Conservation (phyloP, 2,329 filamentous ascomycete genomes). For the Sphaceloma murrayae region DNA sequence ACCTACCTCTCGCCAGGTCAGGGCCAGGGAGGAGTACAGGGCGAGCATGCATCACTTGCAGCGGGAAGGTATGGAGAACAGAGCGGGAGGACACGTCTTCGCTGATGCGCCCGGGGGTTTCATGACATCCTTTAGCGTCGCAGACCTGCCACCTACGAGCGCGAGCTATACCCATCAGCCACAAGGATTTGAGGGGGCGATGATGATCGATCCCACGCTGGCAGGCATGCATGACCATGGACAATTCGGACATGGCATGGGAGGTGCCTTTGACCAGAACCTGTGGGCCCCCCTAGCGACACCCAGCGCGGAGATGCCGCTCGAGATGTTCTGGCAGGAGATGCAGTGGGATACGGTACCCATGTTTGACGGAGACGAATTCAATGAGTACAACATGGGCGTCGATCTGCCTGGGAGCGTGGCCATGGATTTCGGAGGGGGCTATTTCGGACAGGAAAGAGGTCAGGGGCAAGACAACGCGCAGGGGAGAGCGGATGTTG, state of each 20-base stretch:
- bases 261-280: slow-evolving; percentile 3
- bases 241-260: not conserved
- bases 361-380: slow-evolving; percentile 7
- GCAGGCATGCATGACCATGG: not conserved
- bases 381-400: slow-evolving; percentile 13
- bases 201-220: no score
- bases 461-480: not conserved
- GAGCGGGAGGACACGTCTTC: no score
- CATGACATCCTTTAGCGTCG: slow-evolving; percentile 4
- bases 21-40: no score
- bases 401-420: slow-evolving; percentile 10
- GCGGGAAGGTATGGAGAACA: no score
- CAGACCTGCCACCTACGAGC: not conserved
- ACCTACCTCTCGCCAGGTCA: slow-evolving; percentile 19
- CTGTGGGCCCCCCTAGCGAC: slow-evolving; percentile 4
- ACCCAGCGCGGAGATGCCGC: slow-evolving; percentile 3
- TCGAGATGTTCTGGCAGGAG: slow-evolving; percentile 21
- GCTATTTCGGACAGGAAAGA: not conserved
- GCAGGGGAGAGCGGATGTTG: not conserved
- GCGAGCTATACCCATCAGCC: not conserved
- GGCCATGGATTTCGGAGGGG: slow-evolving; percentile 8
- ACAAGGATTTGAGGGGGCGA: no score
- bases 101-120: slow-evolving; percentile 6
- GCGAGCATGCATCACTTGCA: no score
- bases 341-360: slow-evolving; percentile 23